These are phyloP conservation scores for Macrolepiota dolichaula DNA, from an alignment of 768 basidiomycete genomes.

Conservation along the genomic window DNA sequence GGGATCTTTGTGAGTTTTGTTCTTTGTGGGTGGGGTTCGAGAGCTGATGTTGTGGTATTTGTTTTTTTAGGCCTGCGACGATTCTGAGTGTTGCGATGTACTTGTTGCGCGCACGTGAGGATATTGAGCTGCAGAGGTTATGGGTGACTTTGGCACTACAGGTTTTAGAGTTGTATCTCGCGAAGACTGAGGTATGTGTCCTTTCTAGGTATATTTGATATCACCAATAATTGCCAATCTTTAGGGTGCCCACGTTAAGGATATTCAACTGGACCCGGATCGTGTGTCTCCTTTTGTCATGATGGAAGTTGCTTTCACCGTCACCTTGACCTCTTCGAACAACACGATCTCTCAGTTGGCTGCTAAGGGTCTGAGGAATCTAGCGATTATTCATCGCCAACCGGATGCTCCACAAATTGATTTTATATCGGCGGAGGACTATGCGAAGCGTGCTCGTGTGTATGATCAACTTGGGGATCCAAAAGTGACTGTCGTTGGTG, in stretches of 20 bases:
- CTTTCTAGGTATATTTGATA: background rate
- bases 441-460: slow-evolving; percentile 65
- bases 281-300: slow-evolving; percentile 65
- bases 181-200: slow-evolving; percentile 42
- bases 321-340: slow-evolving; percentile 68
- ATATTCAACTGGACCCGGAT: slow-evolving; percentile 45
- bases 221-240: background rate
- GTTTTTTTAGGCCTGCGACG: slow-evolving; percentile 29
- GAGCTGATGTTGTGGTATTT: slow-evolving; percentile 12
- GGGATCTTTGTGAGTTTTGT: slow-evolving; percentile 38
- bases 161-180: slow-evolving; percentile 52
- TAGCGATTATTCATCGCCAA: slow-evolving; percentile 65
- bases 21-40: background rate
- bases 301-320: slow-evolving; percentile 70
- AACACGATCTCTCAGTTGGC: slow-evolving; percentile 65
- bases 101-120: slow-evolving; percentile 55
- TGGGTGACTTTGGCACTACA: slow-evolving; percentile 67
- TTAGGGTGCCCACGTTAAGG: slow-evolving; percentile 41
- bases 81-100: slow-evolving; percentile 52
- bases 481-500: slow-evolving; percentile 64
- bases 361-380: slow-evolving; percentile 62
- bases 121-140: slow-evolving; percentile 60
- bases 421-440: slow-evolving; percentile 54
- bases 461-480: slow-evolving; percentile 82
- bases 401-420: slow-evolving; percentile 51